Percentiles rank a stretch among this genome's conserved stretches.
These are phyloP conservation scores for Aureobasidium zeae DNA, from an alignment of 2,329 filamentous ascomycete genomes.

Conservation along the genomic window DNA sequence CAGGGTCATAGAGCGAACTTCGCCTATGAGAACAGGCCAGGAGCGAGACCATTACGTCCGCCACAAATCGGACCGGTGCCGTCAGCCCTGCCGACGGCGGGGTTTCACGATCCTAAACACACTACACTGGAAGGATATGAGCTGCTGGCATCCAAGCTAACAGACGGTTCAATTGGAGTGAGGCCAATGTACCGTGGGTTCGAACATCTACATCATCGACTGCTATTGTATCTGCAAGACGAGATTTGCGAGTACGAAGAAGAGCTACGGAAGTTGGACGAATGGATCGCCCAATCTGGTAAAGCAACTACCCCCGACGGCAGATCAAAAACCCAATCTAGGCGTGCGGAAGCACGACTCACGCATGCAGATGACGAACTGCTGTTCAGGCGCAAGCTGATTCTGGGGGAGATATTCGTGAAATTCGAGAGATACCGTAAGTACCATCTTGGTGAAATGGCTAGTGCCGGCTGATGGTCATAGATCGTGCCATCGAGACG, in stretches of 20 bases:
- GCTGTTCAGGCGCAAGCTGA: conserved; percentile 50
- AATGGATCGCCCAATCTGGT: conserved; percentile 40
- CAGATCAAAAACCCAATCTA: conserved; percentile 43
- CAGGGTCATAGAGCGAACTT: not conserved
- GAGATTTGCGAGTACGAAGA: conserved; percentile 75
- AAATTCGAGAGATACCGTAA: conserved; percentile 61
- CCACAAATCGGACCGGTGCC: not conserved
- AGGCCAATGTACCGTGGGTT: conserved; percentile 74
- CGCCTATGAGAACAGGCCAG: not conserved
- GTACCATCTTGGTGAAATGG: conserved; percentile 22
- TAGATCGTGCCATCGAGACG: conserved; percentile 51
- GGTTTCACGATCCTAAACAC: conserved; percentile 23
- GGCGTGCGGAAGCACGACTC: conserved; percentile 47
- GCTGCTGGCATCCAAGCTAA: conserved; percentile 39
- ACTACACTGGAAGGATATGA: conserved; percentile 48
- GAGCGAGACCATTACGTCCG: not conserved
- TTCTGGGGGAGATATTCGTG: conserved; percentile 53
- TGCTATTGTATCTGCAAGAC: conserved; percentile 76
- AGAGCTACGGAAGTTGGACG: conserved; percentile 61
- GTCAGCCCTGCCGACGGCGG: conserved; percentile 4
- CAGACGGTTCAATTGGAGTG: conserved; percentile 16
- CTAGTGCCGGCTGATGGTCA: conserved; percentile 19
- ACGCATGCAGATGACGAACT: conserved; percentile 40
- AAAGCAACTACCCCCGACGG: conserved; percentile 20
- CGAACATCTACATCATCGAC: conserved; percentile 68